Base-by-base conservation (phyloP, 1,284 basidiomycete genomes). In the Inonotus obliquus region DNA sequence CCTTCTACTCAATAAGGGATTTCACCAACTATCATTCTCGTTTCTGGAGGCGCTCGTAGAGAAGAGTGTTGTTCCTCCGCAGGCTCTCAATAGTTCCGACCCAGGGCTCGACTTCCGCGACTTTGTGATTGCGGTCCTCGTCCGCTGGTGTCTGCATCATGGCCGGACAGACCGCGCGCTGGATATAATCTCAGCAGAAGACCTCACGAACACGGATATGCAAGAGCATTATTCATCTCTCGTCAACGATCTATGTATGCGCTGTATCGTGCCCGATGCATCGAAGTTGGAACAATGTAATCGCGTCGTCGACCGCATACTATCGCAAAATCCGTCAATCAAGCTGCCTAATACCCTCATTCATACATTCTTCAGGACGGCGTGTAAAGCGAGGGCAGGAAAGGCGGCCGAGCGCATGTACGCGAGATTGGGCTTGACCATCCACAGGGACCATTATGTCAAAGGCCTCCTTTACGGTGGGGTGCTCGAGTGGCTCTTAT, bases 401-500 rank as follows among this genome's bases (percentile, higher is more conserved):
- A 27, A 37, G 7, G 51, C 60, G 73, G 56, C 53, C 60, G 53
- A 45, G 23, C 48, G n/a, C 4, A 13, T 60, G 32, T 59, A 56
- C 39, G 29, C 41, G 44, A 21, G 29, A n/a, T 44, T 63, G 23
- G 54, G 35, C 7, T 56, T 53, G 41, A 41, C 44, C 2, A 27
- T 21, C 23, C 25, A 49, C 32, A 35, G 14, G 17, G 44, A 52
- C 13, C 32, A 35, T 5, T 39, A 60, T 32, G 37, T 47, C 17
- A 54, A 55, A n/a, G 35, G 81, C 6, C 71, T 78, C 19, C 87
- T 87, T 3, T 72, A 71, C 44, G 78, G 77, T 25, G 56, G 65
- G 14, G 66, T 77, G 0, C 65, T 85, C 39, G 68, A 75, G 13
- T 86, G 81, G 81, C 69, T 89, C 25, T 76, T 87, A 72, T 60